A percentile compares a stretch with the other conserved stretches of the same genome.
phyloP scores from a whole-genome alignment of 495 filamentous ascomycete species.

The Choiromyces venosus region DNA sequence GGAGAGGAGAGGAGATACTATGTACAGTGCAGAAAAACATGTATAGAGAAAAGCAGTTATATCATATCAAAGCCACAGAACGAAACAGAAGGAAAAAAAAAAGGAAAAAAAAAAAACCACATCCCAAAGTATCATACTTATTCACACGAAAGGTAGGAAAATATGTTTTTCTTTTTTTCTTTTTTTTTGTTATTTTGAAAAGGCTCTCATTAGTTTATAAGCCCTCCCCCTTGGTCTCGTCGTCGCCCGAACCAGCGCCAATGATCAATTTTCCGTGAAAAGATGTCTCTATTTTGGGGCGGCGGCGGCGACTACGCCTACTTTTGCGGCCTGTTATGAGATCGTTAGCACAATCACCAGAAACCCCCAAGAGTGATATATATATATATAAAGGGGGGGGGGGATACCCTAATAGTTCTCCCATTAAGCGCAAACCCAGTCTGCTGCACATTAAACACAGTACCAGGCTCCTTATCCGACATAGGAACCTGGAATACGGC shows the following conservation, averaged over 20 bases:
- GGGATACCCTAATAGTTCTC: conserved; percentile 64
- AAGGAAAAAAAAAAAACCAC: neutral
- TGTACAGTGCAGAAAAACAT: neutral
- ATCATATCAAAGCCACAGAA: neutral
- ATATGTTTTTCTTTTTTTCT: neutral
- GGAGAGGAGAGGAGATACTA: neutral
- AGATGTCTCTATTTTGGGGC: neutral
- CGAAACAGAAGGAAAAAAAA: neutral
- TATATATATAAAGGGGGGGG: neutral
- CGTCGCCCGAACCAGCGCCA: neutral
- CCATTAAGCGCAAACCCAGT: conserved; percentile 94
- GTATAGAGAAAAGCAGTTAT: neutral
- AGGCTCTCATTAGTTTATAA: neutral
- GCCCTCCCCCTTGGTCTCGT: too few species aligned
- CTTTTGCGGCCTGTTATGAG: neutral
- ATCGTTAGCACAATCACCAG: neutral
- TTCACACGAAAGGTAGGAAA: neutral
- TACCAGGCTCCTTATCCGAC: conserved; percentile 78
- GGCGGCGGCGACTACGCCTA: neutral
- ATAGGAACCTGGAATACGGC: conserved; percentile 87
- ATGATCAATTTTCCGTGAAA: neutral
- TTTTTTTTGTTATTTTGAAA: neutral
- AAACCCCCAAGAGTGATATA: neutral
- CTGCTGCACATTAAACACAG: conserved; percentile 84
- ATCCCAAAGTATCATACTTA: neutral